Conservation (phyloP, 2,329 filamentous ascomycete genomes). For the Ascochyta rabiei region DNA sequence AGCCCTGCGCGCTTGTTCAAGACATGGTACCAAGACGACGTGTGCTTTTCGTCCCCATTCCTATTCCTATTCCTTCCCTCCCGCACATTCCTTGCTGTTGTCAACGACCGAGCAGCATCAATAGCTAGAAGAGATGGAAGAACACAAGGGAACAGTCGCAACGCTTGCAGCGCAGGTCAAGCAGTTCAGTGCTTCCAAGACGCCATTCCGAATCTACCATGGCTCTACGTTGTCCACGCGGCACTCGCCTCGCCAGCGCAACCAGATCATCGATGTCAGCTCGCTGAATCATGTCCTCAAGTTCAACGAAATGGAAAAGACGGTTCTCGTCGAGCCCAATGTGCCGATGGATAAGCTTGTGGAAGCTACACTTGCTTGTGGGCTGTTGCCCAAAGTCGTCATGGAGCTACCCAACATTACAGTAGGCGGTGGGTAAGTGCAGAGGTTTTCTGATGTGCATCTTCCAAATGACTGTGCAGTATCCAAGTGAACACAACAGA, state of each 20-base stretch:
- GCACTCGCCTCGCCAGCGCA: conserved; percentile 48
- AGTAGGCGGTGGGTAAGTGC: conserved; percentile 61
- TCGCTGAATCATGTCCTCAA: conserved; percentile 55
- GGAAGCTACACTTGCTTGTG: conserved; percentile 60
- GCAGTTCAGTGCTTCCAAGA: conserved; percentile 52
- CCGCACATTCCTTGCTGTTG: not conserved
- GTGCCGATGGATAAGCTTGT: conserved; percentile 71
- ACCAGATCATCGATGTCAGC: conserved; percentile 57
- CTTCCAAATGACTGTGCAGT: not conserved
- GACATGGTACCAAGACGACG: conserved; percentile 12
- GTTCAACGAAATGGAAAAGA: conserved; percentile 51
- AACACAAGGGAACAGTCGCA: conserved; percentile 33
- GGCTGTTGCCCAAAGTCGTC: conserved; percentile 67
- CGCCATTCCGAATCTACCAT: conserved; percentile 63
- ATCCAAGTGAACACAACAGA: not conserved
- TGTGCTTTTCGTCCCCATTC: conserved; percentile 9
- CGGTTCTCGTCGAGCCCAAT: conserved; percentile 68
- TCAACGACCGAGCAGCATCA: not conserved
- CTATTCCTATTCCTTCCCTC: not conserved
- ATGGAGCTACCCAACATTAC: conserved; percentile 77
- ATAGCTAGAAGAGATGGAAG: conserved; percentile 29
- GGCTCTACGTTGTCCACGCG: conserved; percentile 63
- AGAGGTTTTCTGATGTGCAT: not conserved
- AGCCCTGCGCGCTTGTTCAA: conserved; percentile 30
- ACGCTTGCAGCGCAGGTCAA: conserved; percentile 45